These are phyloP conservation scores for Magnaporthales sp. DNA, from an alignment of 2,329 filamentous ascomycete genomes.

Conservation along the genomic window DNA sequence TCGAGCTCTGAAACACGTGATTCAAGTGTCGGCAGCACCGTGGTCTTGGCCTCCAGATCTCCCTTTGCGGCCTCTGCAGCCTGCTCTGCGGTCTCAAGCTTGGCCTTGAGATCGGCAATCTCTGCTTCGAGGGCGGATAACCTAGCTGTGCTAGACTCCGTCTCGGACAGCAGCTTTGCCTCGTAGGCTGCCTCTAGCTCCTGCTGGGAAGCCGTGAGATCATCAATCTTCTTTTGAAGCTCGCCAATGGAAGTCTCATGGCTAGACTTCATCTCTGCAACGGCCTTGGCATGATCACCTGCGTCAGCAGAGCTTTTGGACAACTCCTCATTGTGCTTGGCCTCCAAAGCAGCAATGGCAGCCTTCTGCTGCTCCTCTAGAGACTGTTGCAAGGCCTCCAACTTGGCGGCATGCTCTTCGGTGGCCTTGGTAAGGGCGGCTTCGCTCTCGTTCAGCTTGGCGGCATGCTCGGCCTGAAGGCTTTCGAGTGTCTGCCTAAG, in stretches of 20 bases:
- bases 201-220: slow-evolving; percentile 38
- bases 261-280: slow-evolving; percentile 39
- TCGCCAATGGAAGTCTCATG: slow-evolving; percentile 39
- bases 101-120: slow-evolving; percentile 39
- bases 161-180: slow-evolving; percentile 33
- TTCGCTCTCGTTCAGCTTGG: slow-evolving; percentile 27
- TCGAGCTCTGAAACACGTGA: slow-evolving; percentile 33
- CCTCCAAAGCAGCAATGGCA: slow-evolving; percentile 39
- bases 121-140: slow-evolving; percentile 43
- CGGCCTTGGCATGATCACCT: slow-evolving; percentile 36
- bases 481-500: slow-evolving; percentile 43
- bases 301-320: slow-evolving; percentile 34
- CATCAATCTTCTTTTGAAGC: slow-evolving; percentile 47
- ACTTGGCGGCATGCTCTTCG: slow-evolving; percentile 38
- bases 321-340: slow-evolving; percentile 43
- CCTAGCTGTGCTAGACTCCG: slow-evolving; percentile 33
- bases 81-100: slow-evolving; percentile 38
- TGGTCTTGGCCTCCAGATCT: slow-evolving; percentile 33
- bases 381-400: slow-evolving; percentile 40
- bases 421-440: slow-evolving; percentile 26
- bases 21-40: slow-evolving; percentile 28
- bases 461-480: slow-evolving; percentile 30
- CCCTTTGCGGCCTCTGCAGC: slow-evolving; percentile 31
- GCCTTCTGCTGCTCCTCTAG: slow-evolving; percentile 41
- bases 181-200: slow-evolving; percentile 35